Evolutionary conservation across 2,329 filamentous ascomycete genomes (phyloP).

Genomic region (Beauveria asiatica): DNA sequence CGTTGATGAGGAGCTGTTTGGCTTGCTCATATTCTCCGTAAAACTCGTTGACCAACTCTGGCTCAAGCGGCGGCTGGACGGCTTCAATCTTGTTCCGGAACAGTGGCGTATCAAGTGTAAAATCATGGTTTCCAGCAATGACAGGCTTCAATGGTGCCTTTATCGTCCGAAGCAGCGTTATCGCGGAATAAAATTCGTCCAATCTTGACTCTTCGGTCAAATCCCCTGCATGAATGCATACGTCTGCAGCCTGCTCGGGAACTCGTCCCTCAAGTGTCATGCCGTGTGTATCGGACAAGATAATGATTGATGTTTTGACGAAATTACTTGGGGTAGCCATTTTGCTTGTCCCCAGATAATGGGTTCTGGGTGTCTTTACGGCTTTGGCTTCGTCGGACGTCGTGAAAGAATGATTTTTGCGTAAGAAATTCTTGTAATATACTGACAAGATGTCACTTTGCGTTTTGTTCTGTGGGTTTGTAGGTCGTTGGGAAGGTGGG

Average conservation of each 20-base stretch:
- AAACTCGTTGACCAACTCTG: constrained; percentile 21
- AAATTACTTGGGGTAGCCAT: not conserved
- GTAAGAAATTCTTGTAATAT: too few species aligned
- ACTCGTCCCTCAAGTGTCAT: not conserved
- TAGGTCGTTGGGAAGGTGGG: too few species aligned
- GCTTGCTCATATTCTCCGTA: constrained; percentile 28
- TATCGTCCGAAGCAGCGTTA: constrained; percentile 30
- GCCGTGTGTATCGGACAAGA: constrained; percentile 21
- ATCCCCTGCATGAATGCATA: constrained; percentile 42
- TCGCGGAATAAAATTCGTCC: constrained; percentile 26
- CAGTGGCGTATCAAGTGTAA: constrained; percentile 26
- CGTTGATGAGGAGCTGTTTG: constrained; percentile 20
- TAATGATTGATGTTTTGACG: constrained; percentile 16
- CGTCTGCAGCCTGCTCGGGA: constrained; percentile 21
- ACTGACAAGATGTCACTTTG: too few species aligned
- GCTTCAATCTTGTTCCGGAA: constrained; percentile 25
- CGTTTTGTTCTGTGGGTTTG: too few species aligned
- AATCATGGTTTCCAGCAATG: constrained; percentile 46
- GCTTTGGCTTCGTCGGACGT: too few species aligned
- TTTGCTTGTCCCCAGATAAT: not conserved
- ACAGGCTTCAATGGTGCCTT: constrained; percentile 38
- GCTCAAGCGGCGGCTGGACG: not conserved
- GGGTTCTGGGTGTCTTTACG: too few species aligned
- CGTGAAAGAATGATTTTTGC: too few species aligned
- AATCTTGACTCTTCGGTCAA: constrained; percentile 37